These are phyloP conservation scores for Flaveria ramosissima DNA, from an alignment of 129 eudicot genomes.

Conservation along the genomic window DNA sequence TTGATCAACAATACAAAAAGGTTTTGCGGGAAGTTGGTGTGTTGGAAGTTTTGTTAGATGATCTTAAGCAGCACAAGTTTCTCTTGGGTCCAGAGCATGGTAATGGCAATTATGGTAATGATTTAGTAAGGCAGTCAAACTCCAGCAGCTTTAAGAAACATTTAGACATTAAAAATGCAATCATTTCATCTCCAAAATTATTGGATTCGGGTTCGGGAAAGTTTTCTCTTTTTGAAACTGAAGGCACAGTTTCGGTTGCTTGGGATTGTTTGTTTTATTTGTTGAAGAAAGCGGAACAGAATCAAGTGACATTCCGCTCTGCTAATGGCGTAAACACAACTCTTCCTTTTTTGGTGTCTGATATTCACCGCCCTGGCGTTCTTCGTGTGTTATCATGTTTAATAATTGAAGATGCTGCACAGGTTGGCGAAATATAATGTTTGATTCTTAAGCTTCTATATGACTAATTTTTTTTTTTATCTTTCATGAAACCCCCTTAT, in stretches of 20 bases:
- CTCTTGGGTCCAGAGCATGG: slow-evolving; percentile 62
- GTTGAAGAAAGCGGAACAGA: slow-evolving; percentile 88
- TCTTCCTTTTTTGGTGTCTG: slow-evolving; percentile 82
- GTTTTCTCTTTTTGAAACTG: slow-evolving; percentile 81
- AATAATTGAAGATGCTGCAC: slow-evolving; percentile 82
- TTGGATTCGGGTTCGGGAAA: slow-evolving; percentile 81
- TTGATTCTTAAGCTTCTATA: neutral
- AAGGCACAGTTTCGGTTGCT: slow-evolving; percentile 64
- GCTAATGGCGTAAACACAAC: slow-evolving; percentile 74
- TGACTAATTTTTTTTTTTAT: neutral
- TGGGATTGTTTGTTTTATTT: slow-evolving; percentile 94
- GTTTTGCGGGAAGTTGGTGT: slow-evolving; percentile 96
- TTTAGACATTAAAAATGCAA: slow-evolving; percentile 74
- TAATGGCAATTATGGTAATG: slow-evolving; percentile 34
- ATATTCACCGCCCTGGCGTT: slow-evolving; percentile 87
- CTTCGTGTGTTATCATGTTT: slow-evolving; percentile 91
- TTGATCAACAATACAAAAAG: slow-evolving; percentile 95
- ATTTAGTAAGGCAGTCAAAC: slow-evolving; percentile 68
- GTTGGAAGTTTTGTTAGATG: slow-evolving; percentile 90
- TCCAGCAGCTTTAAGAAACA: slow-evolving; percentile 80
- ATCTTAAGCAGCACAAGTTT: slow-evolving; percentile 83
- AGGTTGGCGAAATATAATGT: slow-evolving; percentile 45
- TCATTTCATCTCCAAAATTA: slow-evolving; percentile 86
- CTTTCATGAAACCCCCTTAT: neutral
- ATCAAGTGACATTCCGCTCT: slow-evolving; percentile 88